Evolutionary conservation across 495 filamentous ascomycete species (phyloP).

Genomic region (Hypoxylon fuscum): DNA sequence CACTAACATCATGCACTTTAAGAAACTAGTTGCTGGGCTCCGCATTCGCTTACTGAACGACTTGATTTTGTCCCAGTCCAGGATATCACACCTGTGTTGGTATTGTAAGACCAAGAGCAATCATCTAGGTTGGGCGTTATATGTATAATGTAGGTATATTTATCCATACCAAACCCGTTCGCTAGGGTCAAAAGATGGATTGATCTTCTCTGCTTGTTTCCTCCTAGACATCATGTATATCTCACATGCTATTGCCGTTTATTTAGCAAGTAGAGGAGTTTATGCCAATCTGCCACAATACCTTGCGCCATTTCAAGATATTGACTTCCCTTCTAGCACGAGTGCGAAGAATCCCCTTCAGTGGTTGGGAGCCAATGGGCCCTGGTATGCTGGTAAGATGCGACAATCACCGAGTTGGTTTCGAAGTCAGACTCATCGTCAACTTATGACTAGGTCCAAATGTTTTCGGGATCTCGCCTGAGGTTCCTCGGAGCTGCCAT

Average conservation of each 20-base stretch:
- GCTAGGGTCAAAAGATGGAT: not conserved
- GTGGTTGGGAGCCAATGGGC: slow-evolving; percentile 63
- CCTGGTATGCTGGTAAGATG: slow-evolving; percentile 58
- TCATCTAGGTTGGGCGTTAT: too few species aligned
- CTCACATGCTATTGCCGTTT: not conserved
- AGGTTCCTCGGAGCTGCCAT: slow-evolving; percentile 59
- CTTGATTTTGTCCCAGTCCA: not conserved
- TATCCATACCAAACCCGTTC: not conserved
- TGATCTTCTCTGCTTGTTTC: too few species aligned
- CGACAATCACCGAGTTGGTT: not conserved
- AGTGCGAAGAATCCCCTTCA: slow-evolving; percentile 51
- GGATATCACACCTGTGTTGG: not conserved
- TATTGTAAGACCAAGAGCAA: not conserved
- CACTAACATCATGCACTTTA: not conserved
- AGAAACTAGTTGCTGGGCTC: not conserved
- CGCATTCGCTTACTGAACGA: not conserved
- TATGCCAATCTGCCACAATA: slow-evolving; percentile 16
- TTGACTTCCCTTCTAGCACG: slow-evolving; percentile 48
- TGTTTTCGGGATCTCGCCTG: slow-evolving; percentile 58
- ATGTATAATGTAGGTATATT: not conserved
- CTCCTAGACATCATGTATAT: slow-evolving; percentile 12
- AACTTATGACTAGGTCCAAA: slow-evolving; percentile 53
- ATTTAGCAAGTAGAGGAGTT: slow-evolving; percentile 2
- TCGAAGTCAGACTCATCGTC: not conserved
- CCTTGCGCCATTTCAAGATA: slow-evolving; percentile 51